Base-by-base conservation (phyloP, 345 rosid species). In the Anastatica hierochuntica region DNA sequence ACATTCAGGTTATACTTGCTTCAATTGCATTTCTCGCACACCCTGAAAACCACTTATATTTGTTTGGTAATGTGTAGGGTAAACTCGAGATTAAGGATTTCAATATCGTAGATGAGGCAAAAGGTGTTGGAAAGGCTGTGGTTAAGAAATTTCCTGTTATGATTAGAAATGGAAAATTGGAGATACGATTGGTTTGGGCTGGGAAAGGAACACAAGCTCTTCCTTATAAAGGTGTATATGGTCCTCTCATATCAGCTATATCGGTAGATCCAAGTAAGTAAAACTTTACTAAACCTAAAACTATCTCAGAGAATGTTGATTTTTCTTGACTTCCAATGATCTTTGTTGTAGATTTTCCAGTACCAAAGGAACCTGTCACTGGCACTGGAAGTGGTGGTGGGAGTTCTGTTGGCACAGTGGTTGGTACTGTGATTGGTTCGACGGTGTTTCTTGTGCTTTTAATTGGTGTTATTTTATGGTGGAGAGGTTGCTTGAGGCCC, bases 161-260 rank as follows among this genome's bases (percentile, higher is more conserved):
- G 1, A 74, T 84, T 52, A 62, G 66, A 0, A 8, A 67, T 24
- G 12, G 34, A 31, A 77, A 71, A 11, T 29, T 77, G 57, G 89
- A 84, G 58, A 76, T 81, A 29, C 80, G 78, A 23, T 65, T 84
- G 0, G 57, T 69, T 15, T 81, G 86, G 84, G 84, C 84, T 31
- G 87, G 84, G 7, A 82, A 62, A 63, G 94, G 94, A 53, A 82
- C 89, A 11, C 49, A 46, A 26, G 54, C n/a, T 14, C 31, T 77
- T 8, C 94, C 84, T 26, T 0, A 0, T 0, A 52, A 54, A 74
- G 83, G 82, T 35, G 72, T 68, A 14, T 77, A 81, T 47, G 94
- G 88, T 41, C 49, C 85, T 70, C 73, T 84, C 41, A 72, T 84
- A 53, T 78, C 85, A n/a, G 94, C 79, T 35, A 63, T 85, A 14